Conservation (phyloP, 805 yeast genomes). For the Saccharomycopsis capsularis region DNA sequence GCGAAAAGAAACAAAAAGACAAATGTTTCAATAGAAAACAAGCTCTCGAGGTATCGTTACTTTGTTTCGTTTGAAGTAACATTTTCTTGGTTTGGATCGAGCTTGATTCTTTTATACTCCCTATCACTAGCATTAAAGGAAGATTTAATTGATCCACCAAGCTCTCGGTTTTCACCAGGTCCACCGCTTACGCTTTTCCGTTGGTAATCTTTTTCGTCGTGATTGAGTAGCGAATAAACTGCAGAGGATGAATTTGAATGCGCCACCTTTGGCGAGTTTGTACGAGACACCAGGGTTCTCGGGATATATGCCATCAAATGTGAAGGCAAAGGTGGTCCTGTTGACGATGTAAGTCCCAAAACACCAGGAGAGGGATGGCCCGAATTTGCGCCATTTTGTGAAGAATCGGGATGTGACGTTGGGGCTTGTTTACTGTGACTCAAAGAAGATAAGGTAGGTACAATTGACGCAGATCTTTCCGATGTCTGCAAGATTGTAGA, state of each 20-base stretch:
- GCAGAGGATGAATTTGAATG: slow-evolving; percentile 1
- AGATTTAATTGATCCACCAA: too few relatives aligned
- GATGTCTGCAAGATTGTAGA: neutral
- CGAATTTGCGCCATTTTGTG: neutral
- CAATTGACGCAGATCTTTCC: neutral
- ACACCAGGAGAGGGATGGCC: too few relatives aligned
- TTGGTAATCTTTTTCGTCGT: slow-evolving; percentile 2
- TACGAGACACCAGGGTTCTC: neutral
- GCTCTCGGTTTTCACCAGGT: too few relatives aligned
- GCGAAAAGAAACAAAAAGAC: too few relatives aligned
- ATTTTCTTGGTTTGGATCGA: too few relatives aligned
- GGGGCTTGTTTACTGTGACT: neutral
- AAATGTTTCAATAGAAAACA: too few relatives aligned
- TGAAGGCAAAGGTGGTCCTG: neutral
- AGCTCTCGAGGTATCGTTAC: too few relatives aligned
- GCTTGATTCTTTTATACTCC: too few relatives aligned
- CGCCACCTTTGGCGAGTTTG: neutral
- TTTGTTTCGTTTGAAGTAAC: too few relatives aligned
- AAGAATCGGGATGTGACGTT: neutral
- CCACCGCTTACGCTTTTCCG: too few relatives aligned
- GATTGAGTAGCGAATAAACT: slow-evolving; percentile 11
- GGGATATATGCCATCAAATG: neutral
- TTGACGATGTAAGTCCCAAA: neutral
- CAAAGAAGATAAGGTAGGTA: neutral
- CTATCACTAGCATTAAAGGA: too few relatives aligned